Evolutionary conservation across 352 stramenopile genomes (phyloP), one percentile per base, ranked within the genome.

Genomic region (Phytophthora fragariaefolia): DNA sequence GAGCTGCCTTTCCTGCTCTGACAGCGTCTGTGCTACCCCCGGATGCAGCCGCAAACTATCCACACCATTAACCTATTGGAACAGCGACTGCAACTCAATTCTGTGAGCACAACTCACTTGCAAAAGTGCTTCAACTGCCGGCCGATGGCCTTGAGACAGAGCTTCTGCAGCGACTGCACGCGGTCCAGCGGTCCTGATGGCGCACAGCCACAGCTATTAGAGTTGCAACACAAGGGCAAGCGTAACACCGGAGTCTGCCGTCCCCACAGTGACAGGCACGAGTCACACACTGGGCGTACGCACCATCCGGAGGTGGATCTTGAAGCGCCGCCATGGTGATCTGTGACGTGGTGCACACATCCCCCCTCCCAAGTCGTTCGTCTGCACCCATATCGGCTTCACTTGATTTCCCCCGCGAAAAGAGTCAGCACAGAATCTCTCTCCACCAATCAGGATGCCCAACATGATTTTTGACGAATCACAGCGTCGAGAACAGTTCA

Each of bases 81-180:
- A 38, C 18, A 28, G 18, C n/a, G 17, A 13, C 9, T 53, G 15
- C 27, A 50, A 4, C n/a, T 12, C 6, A 26, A 40, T 24, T 26
- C 15, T 46, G 12, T 10, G 1, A 20, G 22, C 10, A 1, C 2
- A 4, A 60, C 47, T 2, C 52, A 77, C 69, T 73, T 80, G 69
- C 68, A 76, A 40, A 66, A 80, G 43, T 69, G 69, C 60, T 78
- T 62, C 28, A 78, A 27, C 0, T 60, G 61, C 2, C 65, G 69
- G 36, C 50, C 69, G 32, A 80, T 57, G 8, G 48, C 38, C 34
- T 58, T 53, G 4, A 80, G 66, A 68, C 73, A 80, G 23, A 77
- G 53, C 50, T 73, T 52, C 66, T 76, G 60, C 18, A 80, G 66
- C 53, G 66, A 68, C 42, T 64, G 54, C 10, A 73, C 52, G 32